Evolutionary conservation across 257 asterid species (phyloP).

Genomic region (Salvia rosmarinus): DNA sequence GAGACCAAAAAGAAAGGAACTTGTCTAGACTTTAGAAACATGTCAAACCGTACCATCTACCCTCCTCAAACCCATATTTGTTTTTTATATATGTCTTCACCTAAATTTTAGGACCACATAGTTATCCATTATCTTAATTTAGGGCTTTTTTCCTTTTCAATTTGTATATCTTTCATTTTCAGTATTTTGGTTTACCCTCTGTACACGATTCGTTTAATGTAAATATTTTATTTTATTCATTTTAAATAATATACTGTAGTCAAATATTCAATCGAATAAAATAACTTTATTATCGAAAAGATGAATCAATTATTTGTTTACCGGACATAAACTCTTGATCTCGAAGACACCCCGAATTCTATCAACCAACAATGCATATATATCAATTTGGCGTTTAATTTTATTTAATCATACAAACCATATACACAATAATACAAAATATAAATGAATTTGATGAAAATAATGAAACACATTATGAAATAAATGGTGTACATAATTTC

Average conservation of each 20-base stretch:
- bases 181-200: no score
- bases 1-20: slow-evolving; percentile 32
- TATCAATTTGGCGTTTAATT: not conserved
- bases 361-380: not conserved
- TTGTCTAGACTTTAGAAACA: slow-evolving; percentile 27
- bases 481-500: not conserved
- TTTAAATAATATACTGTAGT: no score
- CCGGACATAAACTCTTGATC: no score
- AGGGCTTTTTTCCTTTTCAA: not conserved
- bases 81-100: slow-evolving; percentile 21
- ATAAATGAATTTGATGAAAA: not conserved
- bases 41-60: slow-evolving; percentile 22
- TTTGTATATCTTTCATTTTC: not conserved
- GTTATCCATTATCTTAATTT: slow-evolving; percentile 1
- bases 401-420: not conserved
- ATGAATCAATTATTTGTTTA: no score
- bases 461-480: not conserved
- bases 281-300: no score
- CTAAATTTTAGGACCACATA: slow-evolving; percentile 39
- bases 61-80: slow-evolving; percentile 12
- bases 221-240: no score
- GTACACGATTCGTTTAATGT: no score
- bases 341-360: no score
- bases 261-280: no score
- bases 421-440: not conserved